A percentile compares a stretch with the other conserved stretches of the same genome.
phyloP scores from a whole-genome alignment of 202 grass and related monocot genomes.

The Cymbopogon flexuosus region DNA sequence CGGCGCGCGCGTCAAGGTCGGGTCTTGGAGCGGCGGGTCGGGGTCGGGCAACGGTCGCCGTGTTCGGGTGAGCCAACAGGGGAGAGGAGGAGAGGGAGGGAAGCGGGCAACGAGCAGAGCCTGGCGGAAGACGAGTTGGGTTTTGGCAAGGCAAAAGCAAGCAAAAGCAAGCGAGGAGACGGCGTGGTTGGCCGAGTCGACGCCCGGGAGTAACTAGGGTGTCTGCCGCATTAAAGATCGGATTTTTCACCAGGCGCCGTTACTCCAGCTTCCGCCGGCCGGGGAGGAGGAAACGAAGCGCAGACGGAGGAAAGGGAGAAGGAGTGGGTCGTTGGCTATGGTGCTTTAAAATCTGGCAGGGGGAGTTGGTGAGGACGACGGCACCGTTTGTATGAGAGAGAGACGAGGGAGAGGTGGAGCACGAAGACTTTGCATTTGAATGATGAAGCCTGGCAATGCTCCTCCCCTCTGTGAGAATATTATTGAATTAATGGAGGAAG shows the following conservation, averaged over 20 bases:
- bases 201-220: slow-evolving; percentile 28
- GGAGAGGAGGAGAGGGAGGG: not conserved
- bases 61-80: slow-evolving; percentile 24
- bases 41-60: not conserved
- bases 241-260: not conserved
- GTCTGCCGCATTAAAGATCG: slow-evolving; percentile 31
- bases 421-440: too few relatives aligned
- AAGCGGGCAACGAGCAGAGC: not conserved
- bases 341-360: slow-evolving; percentile 28
- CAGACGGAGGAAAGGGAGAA: not conserved
- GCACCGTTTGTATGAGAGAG: slow-evolving; percentile 41
- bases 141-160: not conserved
- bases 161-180: not conserved
- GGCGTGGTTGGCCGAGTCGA: slow-evolving; percentile 22
- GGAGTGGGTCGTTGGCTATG: slow-evolving; percentile 1
- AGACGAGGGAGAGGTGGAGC: not conserved
- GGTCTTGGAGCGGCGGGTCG: slow-evolving; percentile 21
- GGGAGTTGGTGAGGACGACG: slow-evolving; percentile 29
- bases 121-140: slow-evolving; percentile 24
- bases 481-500: not conserved
- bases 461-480: not conserved
- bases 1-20: slow-evolving; percentile 7
- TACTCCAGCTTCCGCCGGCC: slow-evolving; percentile 1
- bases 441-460: too few relatives aligned
- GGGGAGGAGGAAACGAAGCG: not conserved